Evolutionary conservation across 1,284 basidiomycete species (phyloP), one percentile per base, ranked within the genome.

Genomic region (Leccinum angustisporum): DNA sequence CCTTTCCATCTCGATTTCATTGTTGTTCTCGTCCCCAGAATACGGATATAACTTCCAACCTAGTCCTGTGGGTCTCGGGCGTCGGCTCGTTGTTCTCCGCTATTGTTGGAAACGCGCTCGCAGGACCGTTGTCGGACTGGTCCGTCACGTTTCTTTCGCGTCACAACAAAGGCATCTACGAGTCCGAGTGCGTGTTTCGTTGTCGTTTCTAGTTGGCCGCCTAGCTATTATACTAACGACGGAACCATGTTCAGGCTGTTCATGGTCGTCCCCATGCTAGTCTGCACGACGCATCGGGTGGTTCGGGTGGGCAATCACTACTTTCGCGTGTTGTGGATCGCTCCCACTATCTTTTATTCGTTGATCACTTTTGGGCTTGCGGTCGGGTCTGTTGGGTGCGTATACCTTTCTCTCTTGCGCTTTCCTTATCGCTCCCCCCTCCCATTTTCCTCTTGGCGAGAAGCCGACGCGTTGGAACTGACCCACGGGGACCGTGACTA

Each of bases 71-170:
- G 54, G 54, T 25, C 54, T 56, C 36, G 3, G 54, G 54, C 4
- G 16, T 43, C 6, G 54, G 54, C 10, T 16, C 54, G 36, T 30
- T 56, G 21, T 40, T 56, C 21, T 34, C 54, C 8, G 54, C 54
- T 8, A 40, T 56, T 14, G 36, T 56, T 3, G 54, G 54, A 9
- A 56, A 40, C 5, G 54, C 36, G 16, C 54, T 56, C 16, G 54
- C 54, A n/a, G 54, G 54, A 27, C 54, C 54, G 11, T 33, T 56
- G 54, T 56, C 54, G 10, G 54, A 56, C 7, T 56, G 54, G 54
- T 56, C 54, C 9, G 54, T 56, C 25, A 56, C 16, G 5, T 30
- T 25, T 27, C 54, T 56, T 18, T 56, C 54, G 36, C 54, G 54
- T 56, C 54, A 38, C 11, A 56, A 56, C 25, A 27, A 38, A 18